A percentile compares a stretch with the other conserved stretches of the same genome.
Conservation (phyloP, 2,329 filamentous ascomycete species). For the Colletotrichum navitas region DNA sequence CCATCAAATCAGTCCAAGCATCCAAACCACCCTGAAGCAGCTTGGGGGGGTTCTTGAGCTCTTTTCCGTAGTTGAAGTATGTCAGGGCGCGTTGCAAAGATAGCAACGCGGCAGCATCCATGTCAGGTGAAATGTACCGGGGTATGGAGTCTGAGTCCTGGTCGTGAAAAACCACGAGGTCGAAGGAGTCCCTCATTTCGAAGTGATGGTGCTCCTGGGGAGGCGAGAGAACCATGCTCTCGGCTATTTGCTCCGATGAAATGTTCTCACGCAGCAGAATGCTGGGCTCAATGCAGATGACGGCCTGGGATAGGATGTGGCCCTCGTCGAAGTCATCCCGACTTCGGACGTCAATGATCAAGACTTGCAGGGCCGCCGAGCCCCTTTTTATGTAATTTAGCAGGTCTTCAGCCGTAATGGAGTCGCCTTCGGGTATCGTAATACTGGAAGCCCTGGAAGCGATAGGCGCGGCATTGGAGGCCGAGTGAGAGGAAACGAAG, state of each 20-base stretch:
- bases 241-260: constrained; percentile 71
- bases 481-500: constrained; percentile 49
- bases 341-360: constrained; percentile 88
- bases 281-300: constrained; percentile 89
- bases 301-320: constrained; percentile 85
- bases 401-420: constrained; percentile 77
- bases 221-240: constrained; percentile 78
- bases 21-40: constrained; percentile 86
- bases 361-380: constrained; percentile 65
- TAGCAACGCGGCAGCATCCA: constrained; percentile 69
- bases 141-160: constrained; percentile 70
- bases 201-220: constrained; percentile 83
- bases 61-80: constrained; percentile 85
- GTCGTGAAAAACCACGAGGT: constrained; percentile 93
- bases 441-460: constrained; percentile 49
- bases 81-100: constrained; percentile 83
- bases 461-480: constrained; percentile 44
- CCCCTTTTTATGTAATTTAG: constrained; percentile 74
- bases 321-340: constrained; percentile 87
- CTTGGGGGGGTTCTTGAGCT: constrained; percentile 79
- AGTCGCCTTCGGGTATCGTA: constrained; percentile 64
- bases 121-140: constrained; percentile 48
- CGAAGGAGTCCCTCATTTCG: constrained; percentile 78
- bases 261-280: constrained; percentile 77
- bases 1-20: constrained; percentile 88